These are phyloP conservation scores for Sphagnum magellanicum DNA, from an alignment of 228 moss, liverwort and hornwort genomes.

Conservation along the genomic window DNA sequence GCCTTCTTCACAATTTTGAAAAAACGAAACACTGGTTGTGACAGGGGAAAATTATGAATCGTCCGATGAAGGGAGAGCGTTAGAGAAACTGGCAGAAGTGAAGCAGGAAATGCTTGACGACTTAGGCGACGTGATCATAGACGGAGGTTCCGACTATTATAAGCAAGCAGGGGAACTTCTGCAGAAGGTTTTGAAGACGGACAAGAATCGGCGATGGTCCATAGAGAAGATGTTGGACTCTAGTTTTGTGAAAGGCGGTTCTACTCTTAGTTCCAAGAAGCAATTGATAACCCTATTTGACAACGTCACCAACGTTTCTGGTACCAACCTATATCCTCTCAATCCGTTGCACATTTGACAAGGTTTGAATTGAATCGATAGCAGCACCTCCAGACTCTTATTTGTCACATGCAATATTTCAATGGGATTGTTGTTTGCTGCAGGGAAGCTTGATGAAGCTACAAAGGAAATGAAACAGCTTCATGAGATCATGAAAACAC, in stretches of 20 bases:
- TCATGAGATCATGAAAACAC: neutral
- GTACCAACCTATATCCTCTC: neutral
- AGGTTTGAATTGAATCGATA: too few relatives aligned
- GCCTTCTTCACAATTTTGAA: neutral
- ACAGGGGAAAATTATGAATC: slow-evolving; percentile 1
- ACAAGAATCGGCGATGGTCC: neutral
- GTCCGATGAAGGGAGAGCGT: neutral
- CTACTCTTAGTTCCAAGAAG: neutral
- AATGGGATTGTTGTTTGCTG: neutral
- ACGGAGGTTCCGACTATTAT: neutral
- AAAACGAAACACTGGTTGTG: neutral
- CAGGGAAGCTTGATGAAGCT: neutral
- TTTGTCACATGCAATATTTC: too few relatives aligned
- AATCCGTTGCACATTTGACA: too few relatives aligned
- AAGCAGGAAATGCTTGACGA: neutral
- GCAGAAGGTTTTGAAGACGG: neutral
- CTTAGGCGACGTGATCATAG: neutral
- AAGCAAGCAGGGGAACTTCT: neutral
- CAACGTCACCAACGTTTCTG: neutral
- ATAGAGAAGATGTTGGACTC: slow-evolving; percentile 1
- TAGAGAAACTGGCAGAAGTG: neutral
- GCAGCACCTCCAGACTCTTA: too few relatives aligned
- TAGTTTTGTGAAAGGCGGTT: slow-evolving; percentile 3
- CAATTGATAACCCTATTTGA: neutral
- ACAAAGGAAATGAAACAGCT: neutral